Evolutionary conservation across 176 grass and related monocot species (phyloP).

Genomic region (Rhynchospora breviuscula): DNA sequence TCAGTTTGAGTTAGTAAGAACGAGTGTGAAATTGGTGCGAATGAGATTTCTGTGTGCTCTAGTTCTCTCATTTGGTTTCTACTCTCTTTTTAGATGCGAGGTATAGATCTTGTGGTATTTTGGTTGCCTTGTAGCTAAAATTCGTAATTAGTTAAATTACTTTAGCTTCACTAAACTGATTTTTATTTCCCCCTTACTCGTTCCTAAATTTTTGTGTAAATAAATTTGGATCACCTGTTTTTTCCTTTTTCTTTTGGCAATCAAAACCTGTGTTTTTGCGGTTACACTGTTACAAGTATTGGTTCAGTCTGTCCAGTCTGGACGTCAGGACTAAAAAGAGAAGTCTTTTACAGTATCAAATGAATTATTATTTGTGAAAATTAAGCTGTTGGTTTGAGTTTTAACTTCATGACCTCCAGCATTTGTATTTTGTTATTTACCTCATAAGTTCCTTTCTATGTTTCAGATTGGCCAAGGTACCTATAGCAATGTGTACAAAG

Average conservation of each 20-base stretch:
- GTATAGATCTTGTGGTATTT: conserved; percentile 17
- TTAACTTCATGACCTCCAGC: background rate
- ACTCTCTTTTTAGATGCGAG: background rate
- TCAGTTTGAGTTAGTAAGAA: background rate
- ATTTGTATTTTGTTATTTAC: background rate
- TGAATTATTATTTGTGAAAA: background rate
- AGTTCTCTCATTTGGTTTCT: background rate
- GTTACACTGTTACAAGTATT: background rate
- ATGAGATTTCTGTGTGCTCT: conserved; percentile 12
- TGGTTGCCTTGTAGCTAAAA: background rate
- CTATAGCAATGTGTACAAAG: conserved; percentile 91
- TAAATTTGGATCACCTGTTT: background rate
- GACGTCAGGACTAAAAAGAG: background rate
- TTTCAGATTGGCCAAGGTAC: conserved; percentile 74
- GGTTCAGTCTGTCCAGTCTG: background rate
- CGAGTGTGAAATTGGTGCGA: conserved; percentile 20
- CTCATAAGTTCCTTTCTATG: background rate
- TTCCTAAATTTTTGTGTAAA: background rate
- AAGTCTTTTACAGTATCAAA: background rate
- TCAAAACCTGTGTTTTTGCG: background rate
- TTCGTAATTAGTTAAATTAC: background rate
- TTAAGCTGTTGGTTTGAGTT: background rate
- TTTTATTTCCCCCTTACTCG: background rate
- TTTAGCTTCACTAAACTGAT: background rate
- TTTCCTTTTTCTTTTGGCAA: too few species aligned